phyloP scores from a whole-genome alignment of 1,284 basidiomycete genomes.

The Hemileia vastatrix region DNA sequence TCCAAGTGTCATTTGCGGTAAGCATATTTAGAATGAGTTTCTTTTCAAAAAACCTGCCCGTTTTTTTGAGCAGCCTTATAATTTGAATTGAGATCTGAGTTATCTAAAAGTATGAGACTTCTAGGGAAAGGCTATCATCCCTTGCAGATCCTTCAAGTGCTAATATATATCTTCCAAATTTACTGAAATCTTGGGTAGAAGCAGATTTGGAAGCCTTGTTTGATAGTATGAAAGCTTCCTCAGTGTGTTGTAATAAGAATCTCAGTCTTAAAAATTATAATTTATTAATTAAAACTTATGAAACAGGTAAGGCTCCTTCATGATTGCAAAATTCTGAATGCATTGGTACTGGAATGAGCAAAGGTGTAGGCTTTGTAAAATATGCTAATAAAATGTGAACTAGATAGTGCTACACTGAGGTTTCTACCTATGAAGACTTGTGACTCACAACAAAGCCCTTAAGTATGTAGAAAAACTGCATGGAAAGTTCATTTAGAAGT shows the following conservation, averaged over 20 bases:
- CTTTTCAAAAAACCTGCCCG: neutral
- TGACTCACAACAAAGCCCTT: neutral
- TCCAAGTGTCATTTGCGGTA: constrained; percentile 16
- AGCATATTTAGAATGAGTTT: too few relatives aligned
- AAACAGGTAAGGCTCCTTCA: constrained; percentile 7
- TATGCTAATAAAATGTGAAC: neutral
- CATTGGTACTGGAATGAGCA: constrained; percentile 7
- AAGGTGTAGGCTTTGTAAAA: constrained; percentile 16
- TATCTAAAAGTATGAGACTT: constrained; percentile 5
- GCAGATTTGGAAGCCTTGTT: constrained; percentile 8
- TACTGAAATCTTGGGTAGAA: constrained; percentile 10
- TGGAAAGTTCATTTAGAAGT: constrained; percentile 1
- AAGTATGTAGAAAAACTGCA: constrained; percentile 9
- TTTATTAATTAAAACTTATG: neutral
- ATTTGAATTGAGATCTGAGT: neutral
- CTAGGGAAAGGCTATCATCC: constrained; percentile 12
- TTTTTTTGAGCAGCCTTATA: neutral
- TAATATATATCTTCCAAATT: constrained; percentile 14
- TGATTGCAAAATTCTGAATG: constrained; percentile 3
- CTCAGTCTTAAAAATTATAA: neutral
- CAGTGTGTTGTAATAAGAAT: neutral
- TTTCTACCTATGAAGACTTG: neutral
- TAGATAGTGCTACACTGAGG: neutral
- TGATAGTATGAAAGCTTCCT: constrained; percentile 4
- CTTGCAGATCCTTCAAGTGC: constrained; percentile 14